These are phyloP conservation scores for Zymoseptoria pseudotritici DNA, from an alignment of 2,329 filamentous ascomycete genomes.

Conservation along the genomic window DNA sequence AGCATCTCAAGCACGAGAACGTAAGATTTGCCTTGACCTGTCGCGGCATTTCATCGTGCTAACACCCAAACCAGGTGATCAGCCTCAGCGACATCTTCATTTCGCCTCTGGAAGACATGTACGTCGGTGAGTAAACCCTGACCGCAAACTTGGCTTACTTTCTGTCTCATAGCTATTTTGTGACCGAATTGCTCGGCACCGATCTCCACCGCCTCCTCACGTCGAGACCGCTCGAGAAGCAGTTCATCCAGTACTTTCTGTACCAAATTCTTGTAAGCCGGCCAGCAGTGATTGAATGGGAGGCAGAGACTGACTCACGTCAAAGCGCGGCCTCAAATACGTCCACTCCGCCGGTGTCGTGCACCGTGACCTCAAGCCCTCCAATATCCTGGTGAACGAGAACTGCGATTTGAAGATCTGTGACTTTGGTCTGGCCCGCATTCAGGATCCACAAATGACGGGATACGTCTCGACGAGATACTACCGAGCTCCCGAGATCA, in stretches of 20 bases:
- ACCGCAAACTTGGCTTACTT: conserved; percentile 20
- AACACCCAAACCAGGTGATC: conserved; percentile 60
- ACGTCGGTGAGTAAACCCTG: conserved; percentile 31
- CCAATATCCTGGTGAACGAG: conserved; percentile 98
- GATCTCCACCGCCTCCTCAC: conserved; percentile 93
- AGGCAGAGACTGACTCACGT: conserved; percentile 2
- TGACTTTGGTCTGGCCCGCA: conserved; percentile 93
- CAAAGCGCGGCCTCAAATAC: conserved; percentile 91
- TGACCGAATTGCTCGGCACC: conserved; percentile 93
- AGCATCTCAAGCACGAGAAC: conserved; percentile 95
- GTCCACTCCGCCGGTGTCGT: conserved; percentile 97
- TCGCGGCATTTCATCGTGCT: neutral
- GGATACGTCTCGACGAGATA: conserved; percentile 98
- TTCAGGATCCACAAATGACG: conserved; percentile 99
- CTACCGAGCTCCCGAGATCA: conserved; percentile 97
- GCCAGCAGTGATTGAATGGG: neutral
- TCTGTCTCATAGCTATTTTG: conserved; percentile 67
- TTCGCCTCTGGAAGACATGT: conserved; percentile 97
- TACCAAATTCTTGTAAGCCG: conserved; percentile 89
- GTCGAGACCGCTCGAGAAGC: conserved; percentile 92
- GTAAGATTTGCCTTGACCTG: conserved; percentile 40
- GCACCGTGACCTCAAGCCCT: conserved; percentile 94
- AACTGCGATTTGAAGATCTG: conserved; percentile 99
- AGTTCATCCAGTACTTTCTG: conserved; percentile 99
- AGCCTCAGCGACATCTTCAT: conserved; percentile 99